phyloP scores from a whole-genome alignment of 441 rosid species.

The Erodium texanum region DNA sequence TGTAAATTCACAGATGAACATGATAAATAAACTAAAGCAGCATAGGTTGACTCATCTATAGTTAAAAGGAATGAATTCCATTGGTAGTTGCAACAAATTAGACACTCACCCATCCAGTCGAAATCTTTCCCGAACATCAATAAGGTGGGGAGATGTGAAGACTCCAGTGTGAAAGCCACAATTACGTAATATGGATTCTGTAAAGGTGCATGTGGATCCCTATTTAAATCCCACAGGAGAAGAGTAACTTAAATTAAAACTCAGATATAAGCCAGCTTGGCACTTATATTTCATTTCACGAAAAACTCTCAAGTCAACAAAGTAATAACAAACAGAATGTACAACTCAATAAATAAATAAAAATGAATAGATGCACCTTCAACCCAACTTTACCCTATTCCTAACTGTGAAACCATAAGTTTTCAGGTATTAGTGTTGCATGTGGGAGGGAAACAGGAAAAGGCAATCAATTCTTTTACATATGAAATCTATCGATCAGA shows the following conservation, averaged over 20 bases:
- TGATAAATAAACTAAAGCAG: conserved; percentile 5
- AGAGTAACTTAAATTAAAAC: conserved; percentile 12
- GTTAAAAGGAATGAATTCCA: neutral
- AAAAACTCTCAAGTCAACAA: neutral
- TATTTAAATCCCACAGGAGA: conserved; percentile 19
- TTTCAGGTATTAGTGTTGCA: neutral
- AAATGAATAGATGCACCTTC: neutral
- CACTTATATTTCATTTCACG: conserved; percentile 3
- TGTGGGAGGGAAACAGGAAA: neutral
- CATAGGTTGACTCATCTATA: neutral
- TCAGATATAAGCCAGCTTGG: neutral
- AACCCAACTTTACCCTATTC: neutral
- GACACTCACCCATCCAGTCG: conserved; percentile 71
- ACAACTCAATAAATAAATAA: neutral
- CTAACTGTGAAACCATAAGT: neutral
- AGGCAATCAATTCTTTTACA: neutral
- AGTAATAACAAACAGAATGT: neutral
- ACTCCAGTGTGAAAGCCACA: conserved; percentile 88
- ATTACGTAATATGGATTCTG: conserved; percentile 79
- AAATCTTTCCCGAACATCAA: conserved; percentile 90
- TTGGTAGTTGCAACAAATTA: neutral
- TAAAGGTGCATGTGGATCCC: conserved; percentile 91
- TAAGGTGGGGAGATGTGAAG: conserved; percentile 95
- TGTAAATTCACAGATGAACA: conserved; percentile 1
- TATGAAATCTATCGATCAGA: neutral